Base-by-base conservation (phyloP, 768 basidiomycete genomes). In the Tylopilus rubrobrunneus region DNA sequence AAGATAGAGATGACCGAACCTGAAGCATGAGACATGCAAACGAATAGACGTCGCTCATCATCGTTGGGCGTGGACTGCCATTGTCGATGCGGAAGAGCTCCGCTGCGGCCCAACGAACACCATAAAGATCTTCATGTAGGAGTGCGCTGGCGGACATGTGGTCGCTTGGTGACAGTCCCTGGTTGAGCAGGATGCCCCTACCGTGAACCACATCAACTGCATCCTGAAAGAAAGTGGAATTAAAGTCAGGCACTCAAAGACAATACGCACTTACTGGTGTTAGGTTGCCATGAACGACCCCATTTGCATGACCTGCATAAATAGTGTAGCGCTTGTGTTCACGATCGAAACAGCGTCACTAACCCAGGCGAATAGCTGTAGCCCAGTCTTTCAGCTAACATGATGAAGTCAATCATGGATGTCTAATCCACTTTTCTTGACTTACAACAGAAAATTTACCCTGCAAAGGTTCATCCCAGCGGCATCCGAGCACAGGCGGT, bases 11-110 rank as follows among this genome's bases (percentile, higher is more conserved):
- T 19, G 5, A 21, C 48, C 53, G 19, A 40, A 59, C 58, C 52
- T 59, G 58, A 12, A 59, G 58, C 57, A 55, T 55, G 5, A 59
- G 52, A 17, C 58, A 59, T 10, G 33, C 57, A 11, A 59, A 59
- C 6, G 58, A 59, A 25, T 59, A 59, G 21, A 59, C 43, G 7
- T 59, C 58, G 7, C 57, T 51, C 58, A 59, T 59, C 28, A 27
- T 48, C 19, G 58, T 59, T 12, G 57, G 52, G 2, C 1, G 12
- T 21, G 27, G 29, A 44, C 48, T 17, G n/a, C 21, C 33, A 7
- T 31, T 3, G 1, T 59, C 49, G 2, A 51, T 14, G 5, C 17
- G 15, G 46, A 59, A 59, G 14, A 59, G 25, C 11, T 59, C 58
- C 5, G 49, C n/a, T 17, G 58, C 58, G 6, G 52, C 46, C 58